These are phyloP conservation scores for Cyberlindnera subsufficiens DNA, from an alignment of 805 yeast species.

Conservation along the genomic window DNA sequence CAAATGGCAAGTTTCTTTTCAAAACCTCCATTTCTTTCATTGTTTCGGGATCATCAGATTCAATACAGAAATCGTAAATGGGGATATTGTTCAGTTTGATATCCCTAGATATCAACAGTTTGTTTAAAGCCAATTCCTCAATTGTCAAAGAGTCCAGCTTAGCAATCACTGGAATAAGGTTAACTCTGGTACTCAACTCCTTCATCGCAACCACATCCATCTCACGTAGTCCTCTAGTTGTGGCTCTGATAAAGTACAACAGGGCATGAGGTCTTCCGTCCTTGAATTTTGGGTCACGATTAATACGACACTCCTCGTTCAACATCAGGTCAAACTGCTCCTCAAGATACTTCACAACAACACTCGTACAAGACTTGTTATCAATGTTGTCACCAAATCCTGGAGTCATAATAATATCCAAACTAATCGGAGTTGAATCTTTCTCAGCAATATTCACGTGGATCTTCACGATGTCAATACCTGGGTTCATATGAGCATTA, in stretches of 20 bases:
- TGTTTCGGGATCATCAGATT: slow-evolving; percentile 11
- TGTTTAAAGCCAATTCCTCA: slow-evolving; percentile 50
- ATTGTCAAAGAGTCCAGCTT: slow-evolving; percentile 76
- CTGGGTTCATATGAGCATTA: slow-evolving; percentile 30
- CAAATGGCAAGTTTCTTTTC: slow-evolving; percentile 52
- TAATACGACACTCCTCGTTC: slow-evolving; percentile 69
- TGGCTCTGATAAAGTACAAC: slow-evolving; percentile 69
- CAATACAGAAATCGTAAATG: slow-evolving; percentile 62
- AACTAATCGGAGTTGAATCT: slow-evolving; percentile 42
- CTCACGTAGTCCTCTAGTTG: slow-evolving; percentile 62
- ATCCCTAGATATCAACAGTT: slow-evolving; percentile 49
- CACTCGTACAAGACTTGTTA: slow-evolving; percentile 43
- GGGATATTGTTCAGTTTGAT: slow-evolving; percentile 53
- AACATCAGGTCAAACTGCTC: slow-evolving; percentile 67
- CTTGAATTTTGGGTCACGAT: slow-evolving; percentile 62
- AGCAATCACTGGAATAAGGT: slow-evolving; percentile 77
- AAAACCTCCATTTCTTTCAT: slow-evolving; percentile 29
- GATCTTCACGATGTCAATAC: slow-evolving; percentile 38
- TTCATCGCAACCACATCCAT: slow-evolving; percentile 71
- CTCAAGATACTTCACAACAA: slow-evolving; percentile 57
- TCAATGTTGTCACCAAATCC: slow-evolving; percentile 77
- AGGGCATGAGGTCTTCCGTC: slow-evolving; percentile 77
- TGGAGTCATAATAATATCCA: slow-evolving; percentile 64
- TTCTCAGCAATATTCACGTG: slow-evolving; percentile 55
- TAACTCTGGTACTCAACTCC: slow-evolving; percentile 63